phyloP scores from a whole-genome alignment of 2,329 filamentous ascomycete species.

The Penicillium nordicum region DNA sequence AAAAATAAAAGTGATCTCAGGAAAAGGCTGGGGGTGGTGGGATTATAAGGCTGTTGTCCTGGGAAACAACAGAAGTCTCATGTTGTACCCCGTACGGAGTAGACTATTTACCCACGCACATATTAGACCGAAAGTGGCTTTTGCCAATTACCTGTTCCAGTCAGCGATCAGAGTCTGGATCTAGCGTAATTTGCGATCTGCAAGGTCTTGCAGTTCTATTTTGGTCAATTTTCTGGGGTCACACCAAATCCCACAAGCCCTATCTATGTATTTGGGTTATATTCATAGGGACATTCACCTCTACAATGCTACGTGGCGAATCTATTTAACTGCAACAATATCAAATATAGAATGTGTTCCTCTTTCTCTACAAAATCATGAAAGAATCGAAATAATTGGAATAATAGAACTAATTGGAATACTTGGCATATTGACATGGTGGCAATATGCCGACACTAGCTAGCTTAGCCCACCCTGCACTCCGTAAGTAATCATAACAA shows the following conservation, averaged over 20 bases:
- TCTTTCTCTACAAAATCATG: too few species aligned
- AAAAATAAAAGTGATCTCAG: neutral
- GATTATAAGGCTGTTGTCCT: conserved; percentile 10
- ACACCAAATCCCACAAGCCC: conserved; percentile 16
- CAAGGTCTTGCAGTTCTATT: conserved; percentile 17
- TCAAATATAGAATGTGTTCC: too few species aligned
- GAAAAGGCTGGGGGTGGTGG: neutral
- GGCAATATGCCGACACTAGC: conserved; percentile 6
- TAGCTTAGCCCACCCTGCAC: neutral
- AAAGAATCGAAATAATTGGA: too few species aligned
- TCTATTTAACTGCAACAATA: neutral
- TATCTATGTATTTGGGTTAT: neutral
- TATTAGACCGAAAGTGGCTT: neutral
- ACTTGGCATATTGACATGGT: neutral
- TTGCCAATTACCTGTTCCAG: conserved; percentile 9
- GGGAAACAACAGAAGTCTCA: conserved; percentile 9
- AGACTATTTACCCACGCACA: neutral
- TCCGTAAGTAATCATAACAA: neutral
- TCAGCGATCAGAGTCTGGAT: conserved; percentile 4
- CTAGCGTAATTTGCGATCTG: conserved; percentile 18
- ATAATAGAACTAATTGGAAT: neutral
- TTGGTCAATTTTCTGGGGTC: conserved; percentile 20
- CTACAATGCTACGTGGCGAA: too few species aligned
- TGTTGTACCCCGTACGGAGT: neutral
- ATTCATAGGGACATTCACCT: neutral